Evolutionary conservation across 495 filamentous ascomycete species (phyloP).

Genomic region (Cladorrhinum samala): DNA sequence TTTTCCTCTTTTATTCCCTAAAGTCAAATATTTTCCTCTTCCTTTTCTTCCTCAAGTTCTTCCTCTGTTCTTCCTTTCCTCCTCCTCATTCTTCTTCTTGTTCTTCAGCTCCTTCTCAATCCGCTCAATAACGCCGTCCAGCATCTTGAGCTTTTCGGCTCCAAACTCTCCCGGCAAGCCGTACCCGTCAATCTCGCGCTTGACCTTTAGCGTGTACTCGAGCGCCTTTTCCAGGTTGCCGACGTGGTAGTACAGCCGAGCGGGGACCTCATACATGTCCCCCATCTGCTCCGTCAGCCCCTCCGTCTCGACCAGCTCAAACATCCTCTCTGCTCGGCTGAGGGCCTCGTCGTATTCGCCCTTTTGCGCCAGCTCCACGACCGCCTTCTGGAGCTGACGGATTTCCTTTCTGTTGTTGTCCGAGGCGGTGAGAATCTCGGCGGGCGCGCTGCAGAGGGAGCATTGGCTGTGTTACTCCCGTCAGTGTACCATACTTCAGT

Average conservation of each 20-base stretch:
- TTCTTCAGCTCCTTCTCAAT: constrained; percentile 9
- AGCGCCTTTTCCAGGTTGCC: constrained; percentile 24
- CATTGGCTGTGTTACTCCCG: constrained; percentile 24
- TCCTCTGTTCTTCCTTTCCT: neutral
- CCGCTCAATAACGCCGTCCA: constrained; percentile 4
- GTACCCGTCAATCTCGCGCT: constrained; percentile 18
- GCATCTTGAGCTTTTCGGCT: constrained; percentile 2
- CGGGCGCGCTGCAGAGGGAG: constrained; percentile 21
- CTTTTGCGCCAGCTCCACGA: constrained; percentile 20
- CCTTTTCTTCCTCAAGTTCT: neutral
- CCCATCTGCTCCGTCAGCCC: constrained; percentile 22
- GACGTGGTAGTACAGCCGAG: constrained; percentile 27
- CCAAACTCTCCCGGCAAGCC: constrained; percentile 31
- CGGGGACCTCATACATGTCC: constrained; percentile 28
- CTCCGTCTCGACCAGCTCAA: constrained; percentile 23
- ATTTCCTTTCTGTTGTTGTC: constrained; percentile 19
- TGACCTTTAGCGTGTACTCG: constrained; percentile 19
- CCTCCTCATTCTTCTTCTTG: neutral
- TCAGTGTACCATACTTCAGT: too few species aligned
- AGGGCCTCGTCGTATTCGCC: constrained; percentile 24
- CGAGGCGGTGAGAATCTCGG: constrained; percentile 12
- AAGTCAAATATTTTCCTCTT: too few species aligned
- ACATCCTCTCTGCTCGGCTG: constrained; percentile 16
- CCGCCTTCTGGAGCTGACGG: constrained; percentile 17
- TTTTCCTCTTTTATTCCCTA: too few species aligned